These are phyloP conservation scores for Deakozyma indianensis DNA, from an alignment of 805 yeast genomes.

Conservation along the genomic window DNA sequence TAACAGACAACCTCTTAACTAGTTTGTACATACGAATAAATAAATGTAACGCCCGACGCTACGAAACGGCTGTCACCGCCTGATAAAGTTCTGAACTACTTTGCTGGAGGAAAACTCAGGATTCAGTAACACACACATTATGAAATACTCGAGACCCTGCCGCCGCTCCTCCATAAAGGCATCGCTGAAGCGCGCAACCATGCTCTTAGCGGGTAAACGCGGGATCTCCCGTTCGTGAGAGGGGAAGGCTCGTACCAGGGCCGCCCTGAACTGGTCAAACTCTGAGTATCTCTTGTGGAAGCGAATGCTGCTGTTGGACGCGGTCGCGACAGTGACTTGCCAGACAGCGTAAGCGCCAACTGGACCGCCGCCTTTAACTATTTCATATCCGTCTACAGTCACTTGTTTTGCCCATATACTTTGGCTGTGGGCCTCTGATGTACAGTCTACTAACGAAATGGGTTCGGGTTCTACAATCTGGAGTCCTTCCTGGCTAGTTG, in stretches of 20 bases:
- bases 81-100: slow-evolving; percentile 14
- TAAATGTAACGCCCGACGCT: too few species aligned
- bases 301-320: slow-evolving; percentile 23
- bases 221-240: slow-evolving; percentile 26
- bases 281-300: slow-evolving; percentile 54
- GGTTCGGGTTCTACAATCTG: slow-evolving; percentile 10
- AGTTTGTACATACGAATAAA: too few species aligned
- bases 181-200: slow-evolving; percentile 18
- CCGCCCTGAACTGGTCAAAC: slow-evolving; percentile 33
- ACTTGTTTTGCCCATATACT: slow-evolving; percentile 27
- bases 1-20: too few species aligned
- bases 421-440: slow-evolving; percentile 5
- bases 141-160: slow-evolving; percentile 30
- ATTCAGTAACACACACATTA: slow-evolving; percentile 30
- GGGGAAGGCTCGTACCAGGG: slow-evolving; percentile 26
- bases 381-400: slow-evolving; percentile 25
- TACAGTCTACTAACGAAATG: slow-evolving; percentile 12
- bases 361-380: slow-evolving; percentile 23
- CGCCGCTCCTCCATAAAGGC: slow-evolving; percentile 26
- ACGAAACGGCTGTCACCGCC: too few species aligned
- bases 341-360: slow-evolving; percentile 30
- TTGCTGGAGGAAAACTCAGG: slow-evolving; percentile 23
- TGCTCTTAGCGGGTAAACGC: slow-evolving; percentile 30
- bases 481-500: too few species aligned
- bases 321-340: slow-evolving; percentile 25